phyloP scores from a whole-genome alignment of 2,329 filamentous ascomycete genomes.

The Parascedosporium putredinis region DNA sequence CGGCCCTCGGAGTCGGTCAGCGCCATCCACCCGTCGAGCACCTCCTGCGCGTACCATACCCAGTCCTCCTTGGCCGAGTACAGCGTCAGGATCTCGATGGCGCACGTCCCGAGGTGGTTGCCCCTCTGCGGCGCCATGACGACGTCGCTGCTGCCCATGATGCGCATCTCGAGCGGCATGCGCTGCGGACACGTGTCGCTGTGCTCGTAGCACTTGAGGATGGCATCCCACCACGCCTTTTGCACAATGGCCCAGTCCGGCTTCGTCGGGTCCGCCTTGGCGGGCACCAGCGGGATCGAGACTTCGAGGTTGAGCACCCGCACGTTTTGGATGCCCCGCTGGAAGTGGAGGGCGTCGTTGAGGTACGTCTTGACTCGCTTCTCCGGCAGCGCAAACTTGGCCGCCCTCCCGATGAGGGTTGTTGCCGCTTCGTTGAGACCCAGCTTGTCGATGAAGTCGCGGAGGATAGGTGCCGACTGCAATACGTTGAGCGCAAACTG shows the following conservation, averaged over 20 bases:
- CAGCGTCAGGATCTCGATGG: slow-evolving; percentile 31
- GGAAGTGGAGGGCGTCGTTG: slow-evolving; percentile 35
- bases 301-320: slow-evolving; percentile 33
- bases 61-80: slow-evolving; percentile 29
- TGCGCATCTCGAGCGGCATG: slow-evolving; percentile 32
- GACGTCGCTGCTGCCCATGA: slow-evolving; percentile 30
- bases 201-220: slow-evolving; percentile 30
- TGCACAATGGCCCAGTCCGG: slow-evolving; percentile 32
- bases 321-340: slow-evolving; percentile 35
- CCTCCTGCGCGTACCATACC: slow-evolving; percentile 28
- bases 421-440: slow-evolving; percentile 13
- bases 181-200: slow-evolving; percentile 26
- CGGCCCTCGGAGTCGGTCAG: slow-evolving; percentile 22
- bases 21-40: slow-evolving; percentile 30
- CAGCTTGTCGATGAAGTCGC: slow-evolving; percentile 16
- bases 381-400: slow-evolving; percentile 21
- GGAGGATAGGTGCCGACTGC: slow-evolving; percentile 11
- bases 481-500: slow-evolving; percentile 15
- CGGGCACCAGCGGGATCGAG: slow-evolving; percentile 30
- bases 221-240: slow-evolving; percentile 39
- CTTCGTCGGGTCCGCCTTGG: slow-evolving; percentile 18
- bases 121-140: slow-evolving; percentile 33
- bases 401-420: slow-evolving; percentile 22
- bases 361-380: slow-evolving; percentile 1
- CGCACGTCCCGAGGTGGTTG: slow-evolving; percentile 28